A percentile compares a stretch with the other conserved stretches of the same genome.
These are phyloP conservation scores for Zymoseptoria pseudotritici DNA, from an alignment of 2,329 filamentous ascomycete genomes.

Conservation along the genomic window DNA sequence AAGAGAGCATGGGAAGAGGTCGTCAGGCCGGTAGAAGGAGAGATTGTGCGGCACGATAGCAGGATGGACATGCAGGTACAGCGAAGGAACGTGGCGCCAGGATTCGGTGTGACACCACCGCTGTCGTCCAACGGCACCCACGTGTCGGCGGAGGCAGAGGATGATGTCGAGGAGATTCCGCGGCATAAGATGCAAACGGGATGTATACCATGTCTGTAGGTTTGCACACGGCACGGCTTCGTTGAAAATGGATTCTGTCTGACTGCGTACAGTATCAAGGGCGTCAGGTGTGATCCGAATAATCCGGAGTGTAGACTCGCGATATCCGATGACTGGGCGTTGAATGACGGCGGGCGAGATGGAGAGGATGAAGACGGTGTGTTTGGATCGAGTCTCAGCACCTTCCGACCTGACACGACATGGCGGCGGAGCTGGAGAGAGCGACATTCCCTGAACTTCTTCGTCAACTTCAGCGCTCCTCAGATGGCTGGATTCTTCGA, in stretches of 20 bases:
- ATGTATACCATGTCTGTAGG: slow-evolving; percentile 28
- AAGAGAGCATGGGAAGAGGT: slow-evolving; percentile 18
- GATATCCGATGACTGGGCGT: slow-evolving; percentile 25
- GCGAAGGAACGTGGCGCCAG: not conserved
- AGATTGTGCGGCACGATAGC: not conserved
- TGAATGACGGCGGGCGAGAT: slow-evolving; percentile 17
- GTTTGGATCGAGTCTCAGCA: slow-evolving; percentile 10
- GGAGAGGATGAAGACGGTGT: slow-evolving; percentile 13
- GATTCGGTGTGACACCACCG: slow-evolving; percentile 3
- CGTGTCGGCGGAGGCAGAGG: not conserved
- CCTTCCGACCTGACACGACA: slow-evolving; percentile 21
- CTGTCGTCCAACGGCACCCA: slow-evolving; percentile 3
- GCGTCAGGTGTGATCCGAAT: slow-evolving; percentile 22
- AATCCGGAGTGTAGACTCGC: slow-evolving; percentile 22
- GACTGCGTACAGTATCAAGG: slow-evolving; percentile 18
- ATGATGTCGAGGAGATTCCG: slow-evolving; percentile 14
- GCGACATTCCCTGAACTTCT: slow-evolving; percentile 28
- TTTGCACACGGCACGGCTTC: not conserved
- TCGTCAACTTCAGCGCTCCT: slow-evolving; percentile 33
- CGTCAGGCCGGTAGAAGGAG: slow-evolving; percentile 7
- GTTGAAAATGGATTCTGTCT: slow-evolving; percentile 1
- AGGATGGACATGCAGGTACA: not conserved
- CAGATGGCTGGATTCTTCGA: slow-evolving; percentile 30
- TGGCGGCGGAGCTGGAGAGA: slow-evolving; percentile 29
- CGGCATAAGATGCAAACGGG: slow-evolving; percentile 26